Evolutionary conservation across 2,329 filamentous ascomycete species (phyloP), one percentile per base, ranked within the genome.

Genomic region (Trichothecium sympodiale): DNA sequence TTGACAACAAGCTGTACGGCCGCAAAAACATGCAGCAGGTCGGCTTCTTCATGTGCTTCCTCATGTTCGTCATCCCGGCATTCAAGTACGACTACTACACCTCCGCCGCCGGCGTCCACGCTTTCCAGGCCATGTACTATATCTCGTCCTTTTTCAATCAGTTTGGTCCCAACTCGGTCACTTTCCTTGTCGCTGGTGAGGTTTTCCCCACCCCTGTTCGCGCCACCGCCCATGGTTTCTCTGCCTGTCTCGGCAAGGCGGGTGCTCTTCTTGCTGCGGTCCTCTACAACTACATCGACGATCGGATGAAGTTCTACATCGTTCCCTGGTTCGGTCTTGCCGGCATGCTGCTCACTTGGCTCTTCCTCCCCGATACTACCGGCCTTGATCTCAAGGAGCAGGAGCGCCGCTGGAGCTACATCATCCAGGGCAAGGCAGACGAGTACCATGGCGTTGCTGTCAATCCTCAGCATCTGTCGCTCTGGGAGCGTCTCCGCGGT

Each of bases 91-190:
- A 83, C 0, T 87, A 91, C 74, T 95, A 87, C 67, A 86, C 74
- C 15, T 68, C 67, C 34, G 64, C 70, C 1, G 66, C 67, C 5
- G 76, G 85, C 49, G 81, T 95, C 56, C 78, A 85, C 52, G 67
- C 71, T n/a, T 96, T 96, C 79, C 88, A 95, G 67, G 78, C 88
- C 54, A 94, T 96, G 86, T 95, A 95, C 72, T 95, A 94, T 65
- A 60, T 96, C 48, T 94, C 86, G 7, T 94, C 85, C 17, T 96
- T 96, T 70, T 96, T 96, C 79, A 95, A 95, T 72, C 89, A 96
- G 58, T 96, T 96, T 53, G 89, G 89, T 10, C 89, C 89, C 60
- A 96, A 96, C 72, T 81, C 78, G 32, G 87, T 95, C 51, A 94
- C 88, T 43, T 96, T 96, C 82, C 75, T 96, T 46, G 84, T 94